Evolutionary conservation across 169 alveolate genomes (phyloP), one percentile per base, ranked within the genome.

Genomic region (Plasmodium reichenowi): DNA sequence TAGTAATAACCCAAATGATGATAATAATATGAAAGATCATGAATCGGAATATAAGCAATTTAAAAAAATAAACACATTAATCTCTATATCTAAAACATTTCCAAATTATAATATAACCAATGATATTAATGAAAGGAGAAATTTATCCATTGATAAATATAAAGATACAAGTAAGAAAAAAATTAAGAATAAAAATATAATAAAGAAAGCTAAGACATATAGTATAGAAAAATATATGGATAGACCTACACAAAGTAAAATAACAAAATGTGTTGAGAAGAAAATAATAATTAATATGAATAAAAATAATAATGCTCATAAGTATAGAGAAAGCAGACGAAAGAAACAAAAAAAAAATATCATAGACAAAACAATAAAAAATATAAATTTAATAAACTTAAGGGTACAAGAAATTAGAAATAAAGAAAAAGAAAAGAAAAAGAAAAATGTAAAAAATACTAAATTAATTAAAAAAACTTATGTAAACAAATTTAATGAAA

Each of bases 21-120:
- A 1, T 29, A 0, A 2, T 29, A 29, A 29, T 29, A 29, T 29
- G 7, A 29, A 29, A 29, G 43, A 29, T 29, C 6, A 29, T 29
- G 22, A 22, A 54, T 74, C 60, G 3, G 50, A 24, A 1, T 74
- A 4, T n/a, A 2, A 60, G 9, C 88, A 74, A 47, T 54, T 38
- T 64, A 58, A 52, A n/a, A 74, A 74, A 48, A 32, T 74, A 15
- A 22, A 32, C 1, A 74, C 56, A 17, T 17, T 74, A 59, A 38
- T 74, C 38, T 74, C 88, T 12, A 74, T 74, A 12, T 74, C 88
- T 56, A 74, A 58, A 29, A 24, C 56, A 29, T 32, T 74, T 26
- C 60, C 88, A 38, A 74, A 58, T 22, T n/a, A 74, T 59, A 74
- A 74, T 24, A 10, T 17, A 29, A 58, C 7, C 7, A 9, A 13